Evolutionary conservation across 441 rosid species (phyloP).

Genomic region (Erodium moschatum): DNA sequence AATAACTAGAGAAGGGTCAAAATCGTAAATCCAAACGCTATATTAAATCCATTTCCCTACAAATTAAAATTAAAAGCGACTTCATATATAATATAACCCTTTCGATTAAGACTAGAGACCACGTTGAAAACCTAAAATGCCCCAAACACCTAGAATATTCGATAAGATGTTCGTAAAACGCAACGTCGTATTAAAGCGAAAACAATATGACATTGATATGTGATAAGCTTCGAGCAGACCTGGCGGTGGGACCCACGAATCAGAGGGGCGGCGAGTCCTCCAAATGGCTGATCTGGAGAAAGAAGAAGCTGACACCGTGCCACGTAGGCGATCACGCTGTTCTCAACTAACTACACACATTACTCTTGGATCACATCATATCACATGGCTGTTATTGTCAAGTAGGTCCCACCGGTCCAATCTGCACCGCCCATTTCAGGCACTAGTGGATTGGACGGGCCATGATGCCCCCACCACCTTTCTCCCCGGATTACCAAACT

Average conservation of each 20-base stretch:
- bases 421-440: neutral
- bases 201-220: neutral
- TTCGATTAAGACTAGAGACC: neutral
- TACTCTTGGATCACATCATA: neutral
- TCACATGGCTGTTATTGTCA: neutral
- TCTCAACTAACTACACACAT: neutral
- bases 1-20: too few relatives aligned
- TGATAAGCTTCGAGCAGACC: neutral
- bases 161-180: neutral
- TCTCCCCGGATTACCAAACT: neutral
- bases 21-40: too few relatives aligned
- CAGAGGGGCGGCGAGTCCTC: neutral
- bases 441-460: neutral
- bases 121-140: neutral
- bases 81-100: neutral
- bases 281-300: neutral
- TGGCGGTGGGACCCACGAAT: constrained; percentile 2
- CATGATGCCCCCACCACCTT: neutral
- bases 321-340: constrained; percentile 13
- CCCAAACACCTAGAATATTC: neutral
- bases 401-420: neutral
- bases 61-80: too few relatives aligned
- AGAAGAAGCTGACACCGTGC: constrained; percentile 18
- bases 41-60: too few relatives aligned
- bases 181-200: neutral